Percentiles rank a stretch among this genome's conserved stretches.
Conservation (phyloP, 2,329 filamentous ascomycete genomes). For the Orbilia brochopaga region DNA sequence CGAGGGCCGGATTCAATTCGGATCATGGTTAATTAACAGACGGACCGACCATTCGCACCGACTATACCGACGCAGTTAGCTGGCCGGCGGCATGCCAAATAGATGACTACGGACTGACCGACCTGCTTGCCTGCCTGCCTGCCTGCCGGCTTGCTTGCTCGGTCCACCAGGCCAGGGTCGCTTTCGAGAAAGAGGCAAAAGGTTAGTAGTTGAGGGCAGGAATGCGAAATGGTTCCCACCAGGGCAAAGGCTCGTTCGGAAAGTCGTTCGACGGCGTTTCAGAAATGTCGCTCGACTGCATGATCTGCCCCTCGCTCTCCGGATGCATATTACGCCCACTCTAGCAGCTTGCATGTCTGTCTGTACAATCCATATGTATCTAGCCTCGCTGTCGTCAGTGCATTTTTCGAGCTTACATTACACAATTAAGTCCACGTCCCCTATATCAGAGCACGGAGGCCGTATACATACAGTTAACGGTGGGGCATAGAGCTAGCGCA, state of each 20-base stretch:
- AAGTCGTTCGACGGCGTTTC: slow-evolving; percentile 51
- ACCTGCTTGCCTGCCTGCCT: neutral
- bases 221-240: neutral
- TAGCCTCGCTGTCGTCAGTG: too few species aligned
- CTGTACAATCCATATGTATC: too few species aligned
- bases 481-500: too few species aligned
- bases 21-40: too few species aligned
- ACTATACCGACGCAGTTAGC: neutral
- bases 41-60: neutral
- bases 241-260: slow-evolving; percentile 33
- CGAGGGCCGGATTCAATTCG: too few species aligned
- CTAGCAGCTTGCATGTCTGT: too few species aligned
- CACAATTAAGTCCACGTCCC: neutral
- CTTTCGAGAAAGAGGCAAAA: slow-evolving; percentile 28
- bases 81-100: neutral
- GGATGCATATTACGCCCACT: neutral
- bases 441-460: slow-evolving; percentile 14
- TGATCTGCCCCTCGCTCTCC: slow-evolving; percentile 27
- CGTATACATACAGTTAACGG: too few species aligned
- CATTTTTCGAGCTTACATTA: neutral
- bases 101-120: too few species aligned
- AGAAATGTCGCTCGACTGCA: slow-evolving; percentile 50
- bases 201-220: slow-evolving; percentile 11
- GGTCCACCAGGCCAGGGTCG: slow-evolving; percentile 9
- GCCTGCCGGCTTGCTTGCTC: neutral